Evolutionary conservation across 2,329 filamentous ascomycete species (phyloP), one percentile per base, ranked within the genome.

Genomic region (Lecanoromycetidae sp.): DNA sequence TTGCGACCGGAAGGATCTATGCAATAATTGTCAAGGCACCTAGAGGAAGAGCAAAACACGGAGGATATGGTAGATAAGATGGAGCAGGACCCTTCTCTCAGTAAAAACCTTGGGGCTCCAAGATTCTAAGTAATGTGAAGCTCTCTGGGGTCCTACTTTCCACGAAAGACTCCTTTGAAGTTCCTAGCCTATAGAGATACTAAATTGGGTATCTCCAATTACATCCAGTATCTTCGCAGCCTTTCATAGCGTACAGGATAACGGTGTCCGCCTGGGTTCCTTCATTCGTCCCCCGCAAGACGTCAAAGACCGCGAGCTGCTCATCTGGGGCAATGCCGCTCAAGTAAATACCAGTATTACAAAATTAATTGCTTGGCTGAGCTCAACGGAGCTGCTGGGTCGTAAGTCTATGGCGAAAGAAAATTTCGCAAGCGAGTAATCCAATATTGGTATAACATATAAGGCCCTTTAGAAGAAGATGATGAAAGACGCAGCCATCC

Each of bases 321-420:
- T 44, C 9, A 49, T 57, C 19, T 57, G 55, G 55, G 55, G 55
- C 7, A 44, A 34, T 29, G 27, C 25, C 19, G 20, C 25, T 4
- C 42, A 48, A 22, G 19, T 52, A 4, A 19, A 41, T 17, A 17
- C 27, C 5, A 50, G 52, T 2, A 51, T 35, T 12, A 30, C 17
- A 12, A 48, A 49, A n/a, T 46, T 57, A n/a, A 20, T 23, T 6
- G 9, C 38, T 27, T 50, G 49, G 48, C 19, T 49, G 19, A 29
- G 13, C 20, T 34, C 10, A 3, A 8, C 17, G 13, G 30, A 35
- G 15, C 19, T 25, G 9, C 2, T n/a, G 13, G n/a, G n/a, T n/a
- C 23, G 1, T 13, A 48, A 36, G 27, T 5, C 44, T 7, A 26
- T n/a, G 20, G 38, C 15, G 3, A 48, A 44, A 27, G 35, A 48